Evolutionary conservation across 2,329 filamentous ascomycete species (phyloP).

Genomic region (Ascosphaera aggregata): DNA sequence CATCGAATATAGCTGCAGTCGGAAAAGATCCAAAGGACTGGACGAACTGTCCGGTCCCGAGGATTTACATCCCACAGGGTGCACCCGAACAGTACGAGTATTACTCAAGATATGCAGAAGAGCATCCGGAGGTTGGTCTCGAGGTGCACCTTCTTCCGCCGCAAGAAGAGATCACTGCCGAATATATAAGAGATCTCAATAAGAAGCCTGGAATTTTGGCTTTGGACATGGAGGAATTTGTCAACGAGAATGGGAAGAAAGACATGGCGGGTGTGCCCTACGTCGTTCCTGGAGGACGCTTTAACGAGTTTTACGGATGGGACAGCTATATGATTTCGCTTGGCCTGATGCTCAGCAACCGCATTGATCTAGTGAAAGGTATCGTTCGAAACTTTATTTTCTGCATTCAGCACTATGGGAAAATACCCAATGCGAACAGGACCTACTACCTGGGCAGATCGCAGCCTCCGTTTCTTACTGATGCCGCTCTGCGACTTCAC

Average conservation of each 20-base stretch:
- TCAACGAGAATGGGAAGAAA: conserved; percentile 40
- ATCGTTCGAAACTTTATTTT: conserved; percentile 98
- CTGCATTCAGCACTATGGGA: conserved; percentile 94
- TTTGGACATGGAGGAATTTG: conserved; percentile 61
- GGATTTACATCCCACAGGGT: conserved; percentile 72
- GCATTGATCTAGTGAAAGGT: conserved; percentile 65
- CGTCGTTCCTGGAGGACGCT: conserved; percentile 88
- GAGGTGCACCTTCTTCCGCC: conserved; percentile 58
- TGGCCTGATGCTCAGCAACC: conserved; percentile 65
- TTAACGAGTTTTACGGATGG: conserved; percentile 98
- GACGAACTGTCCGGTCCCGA: conserved; percentile 68
- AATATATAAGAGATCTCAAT: conserved; percentile 65
- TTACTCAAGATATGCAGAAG: conserved; percentile 56
- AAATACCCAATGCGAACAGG: conserved; percentile 90
- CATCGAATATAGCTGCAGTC: conserved; percentile 53
- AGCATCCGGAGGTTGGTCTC: conserved; percentile 60
- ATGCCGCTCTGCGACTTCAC: conserved; percentile 88
- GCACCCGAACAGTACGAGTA: conserved; percentile 77
- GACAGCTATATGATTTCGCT: conserved; percentile 98
- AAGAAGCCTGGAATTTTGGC: conserved; percentile 72
- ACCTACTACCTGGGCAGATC: conserved; percentile 90
- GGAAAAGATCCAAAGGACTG: conserved; percentile 87
- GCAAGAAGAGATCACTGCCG: conserved; percentile 46
- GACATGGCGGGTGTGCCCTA: conserved; percentile 67
- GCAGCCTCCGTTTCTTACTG: conserved; percentile 88